phyloP scores from a whole-genome alignment of 495 filamentous ascomycete genomes.

The Cercophora samala region DNA sequence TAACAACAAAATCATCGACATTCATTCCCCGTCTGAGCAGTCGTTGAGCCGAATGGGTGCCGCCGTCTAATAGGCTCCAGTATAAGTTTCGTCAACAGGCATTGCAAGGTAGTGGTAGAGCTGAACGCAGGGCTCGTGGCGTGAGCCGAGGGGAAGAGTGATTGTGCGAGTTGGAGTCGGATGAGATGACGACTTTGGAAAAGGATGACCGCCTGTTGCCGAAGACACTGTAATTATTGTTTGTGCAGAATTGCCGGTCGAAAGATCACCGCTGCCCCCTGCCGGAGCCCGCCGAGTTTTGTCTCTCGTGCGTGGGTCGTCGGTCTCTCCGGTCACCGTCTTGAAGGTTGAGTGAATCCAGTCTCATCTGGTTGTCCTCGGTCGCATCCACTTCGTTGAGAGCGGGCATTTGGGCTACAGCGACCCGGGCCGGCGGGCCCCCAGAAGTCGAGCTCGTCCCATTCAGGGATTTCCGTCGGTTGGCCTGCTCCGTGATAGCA shows the following conservation, averaged over 20 bases:
- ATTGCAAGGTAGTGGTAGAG: background rate
- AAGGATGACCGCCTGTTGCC: background rate
- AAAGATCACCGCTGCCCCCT: slow-evolving; percentile 45
- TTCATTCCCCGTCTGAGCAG: slow-evolving; percentile 2
- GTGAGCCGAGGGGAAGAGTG: slow-evolving; percentile 1
- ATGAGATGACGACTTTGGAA: background rate
- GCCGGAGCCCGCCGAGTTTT: slow-evolving; percentile 49
- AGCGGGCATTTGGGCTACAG: slow-evolving; percentile 35
- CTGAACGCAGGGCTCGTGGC: background rate
- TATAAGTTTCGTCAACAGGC: background rate
- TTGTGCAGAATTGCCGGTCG: background rate
- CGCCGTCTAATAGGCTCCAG: background rate
- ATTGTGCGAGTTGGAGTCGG: background rate
- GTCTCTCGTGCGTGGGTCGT: slow-evolving; percentile 48
- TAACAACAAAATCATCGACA: slow-evolving; percentile 17
- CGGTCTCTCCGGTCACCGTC: slow-evolving; percentile 54
- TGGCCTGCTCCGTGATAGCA: slow-evolving; percentile 73
- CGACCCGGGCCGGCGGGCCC: slow-evolving; percentile 19
- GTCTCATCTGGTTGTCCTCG: slow-evolving; percentile 76
- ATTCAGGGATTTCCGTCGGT: slow-evolving; percentile 47
- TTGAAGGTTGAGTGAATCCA: slow-evolving; percentile 80
- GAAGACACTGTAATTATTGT: background rate
- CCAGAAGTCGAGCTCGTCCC: slow-evolving; percentile 22
- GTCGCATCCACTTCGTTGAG: slow-evolving; percentile 70
- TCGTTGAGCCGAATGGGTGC: background rate